A percentile compares a stretch with the other conserved stretches of the same genome.
These are phyloP conservation scores for Cladorrhinum sp. DNA, from an alignment of 2,329 filamentous ascomycete species.

Conservation along the genomic window DNA sequence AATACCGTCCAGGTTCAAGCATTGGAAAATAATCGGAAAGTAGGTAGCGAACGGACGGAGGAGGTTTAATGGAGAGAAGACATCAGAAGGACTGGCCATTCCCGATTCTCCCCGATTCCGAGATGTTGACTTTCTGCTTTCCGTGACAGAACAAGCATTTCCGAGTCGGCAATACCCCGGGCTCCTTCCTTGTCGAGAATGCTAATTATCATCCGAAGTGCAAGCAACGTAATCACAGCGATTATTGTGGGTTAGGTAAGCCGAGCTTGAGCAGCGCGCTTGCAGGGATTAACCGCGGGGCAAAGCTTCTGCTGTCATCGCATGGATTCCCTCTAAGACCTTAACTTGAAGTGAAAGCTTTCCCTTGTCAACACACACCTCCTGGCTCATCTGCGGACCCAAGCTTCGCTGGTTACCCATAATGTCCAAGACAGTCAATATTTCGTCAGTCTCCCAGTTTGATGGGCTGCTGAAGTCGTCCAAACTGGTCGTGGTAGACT, in stretches of 20 bases:
- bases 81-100: no score
- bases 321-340: slow-evolving; percentile 3
- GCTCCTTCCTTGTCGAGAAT: no score
- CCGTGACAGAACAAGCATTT: no score
- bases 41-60: no score
- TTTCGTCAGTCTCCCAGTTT: slow-evolving; percentile 60
- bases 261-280: slow-evolving; percentile 14
- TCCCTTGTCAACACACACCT: not conserved
- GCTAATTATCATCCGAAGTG: no score
- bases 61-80: no score
- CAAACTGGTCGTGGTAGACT: slow-evolving; percentile 81
- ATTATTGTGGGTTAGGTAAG: slow-evolving; percentile 13
- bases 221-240: no score
- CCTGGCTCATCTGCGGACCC: not conserved
- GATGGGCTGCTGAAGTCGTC: slow-evolving; percentile 65
- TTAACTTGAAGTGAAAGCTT: not conserved
- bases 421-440: slow-evolving; percentile 33
- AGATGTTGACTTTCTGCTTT: no score
- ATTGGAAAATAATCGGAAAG: no score
- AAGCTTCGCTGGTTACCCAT: slow-evolving; percentile 8
- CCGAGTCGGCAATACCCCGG: no score
- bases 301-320: slow-evolving; percentile 13
- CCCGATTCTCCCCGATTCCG: no score
- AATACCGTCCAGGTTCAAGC: no score
- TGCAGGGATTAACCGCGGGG: slow-evolving; percentile 15